phyloP scores from a whole-genome alignment of 2,329 filamentous ascomycete species.

The Zasmidium citrigriseum region DNA sequence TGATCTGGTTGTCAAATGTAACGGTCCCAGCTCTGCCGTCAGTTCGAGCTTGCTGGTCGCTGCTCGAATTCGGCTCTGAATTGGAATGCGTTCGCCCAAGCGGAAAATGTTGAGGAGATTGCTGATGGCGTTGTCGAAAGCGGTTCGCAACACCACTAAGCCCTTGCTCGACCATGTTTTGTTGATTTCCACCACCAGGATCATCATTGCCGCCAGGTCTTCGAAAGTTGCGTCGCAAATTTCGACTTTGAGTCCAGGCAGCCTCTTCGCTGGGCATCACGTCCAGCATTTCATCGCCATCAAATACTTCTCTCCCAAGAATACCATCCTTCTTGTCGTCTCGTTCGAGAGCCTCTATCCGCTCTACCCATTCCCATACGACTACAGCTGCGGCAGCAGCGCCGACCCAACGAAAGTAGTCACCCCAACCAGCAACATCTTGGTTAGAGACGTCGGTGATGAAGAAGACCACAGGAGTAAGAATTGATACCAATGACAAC shows the following conservation, averaged over 20 bases:
- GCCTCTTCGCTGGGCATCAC: slow-evolving; percentile 60
- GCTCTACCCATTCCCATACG: slow-evolving; percentile 97
- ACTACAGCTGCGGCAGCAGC: slow-evolving; percentile 93
- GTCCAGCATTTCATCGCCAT: slow-evolving; percentile 90
- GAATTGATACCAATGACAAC: slow-evolving; percentile 76
- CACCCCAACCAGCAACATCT: slow-evolving; percentile 86
- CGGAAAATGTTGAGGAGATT: slow-evolving; percentile 32
- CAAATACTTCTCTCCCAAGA: slow-evolving; percentile 84
- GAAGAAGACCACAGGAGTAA: slow-evolving; percentile 91
- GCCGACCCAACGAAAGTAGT: slow-evolving; percentile 95
- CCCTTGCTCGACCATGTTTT: slow-evolving; percentile 30
- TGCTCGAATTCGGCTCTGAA: slow-evolving; percentile 19
- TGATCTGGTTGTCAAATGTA: slow-evolving; percentile 4
- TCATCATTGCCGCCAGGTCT: slow-evolving; percentile 32
- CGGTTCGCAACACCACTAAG: slow-evolving; percentile 26
- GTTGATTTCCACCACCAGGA: slow-evolving; percentile 22
- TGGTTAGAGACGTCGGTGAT: slow-evolving; percentile 85
- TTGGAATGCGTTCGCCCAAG: slow-evolving; percentile 34
- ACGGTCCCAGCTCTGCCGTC: not conserved
- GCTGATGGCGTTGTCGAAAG: slow-evolving; percentile 27
- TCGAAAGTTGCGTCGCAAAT: slow-evolving; percentile 33
- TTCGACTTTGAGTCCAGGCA: slow-evolving; percentile 50
- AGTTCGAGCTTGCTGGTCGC: slow-evolving; percentile 6
- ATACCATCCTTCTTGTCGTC: slow-evolving; percentile 95
- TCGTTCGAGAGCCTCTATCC: slow-evolving; percentile 87